Conservation (phyloP, 1,139 yeast species). For the Sugiyamaella pinicola region DNA sequence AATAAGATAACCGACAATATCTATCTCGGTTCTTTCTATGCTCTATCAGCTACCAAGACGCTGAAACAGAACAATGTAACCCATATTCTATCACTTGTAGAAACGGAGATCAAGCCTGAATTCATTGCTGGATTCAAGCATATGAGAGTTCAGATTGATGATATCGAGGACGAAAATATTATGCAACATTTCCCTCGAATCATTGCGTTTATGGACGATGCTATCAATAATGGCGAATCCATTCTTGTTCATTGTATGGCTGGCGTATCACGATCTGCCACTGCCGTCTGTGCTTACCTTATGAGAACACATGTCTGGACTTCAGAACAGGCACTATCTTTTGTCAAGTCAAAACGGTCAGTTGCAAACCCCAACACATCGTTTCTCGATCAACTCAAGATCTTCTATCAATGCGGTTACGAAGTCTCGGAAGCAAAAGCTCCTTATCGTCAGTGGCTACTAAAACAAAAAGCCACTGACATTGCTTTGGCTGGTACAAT, state of each 20-base stretch:
- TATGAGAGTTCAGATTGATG: slow-evolving; percentile 70
- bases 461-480: slow-evolving; percentile 44
- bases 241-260: slow-evolving; percentile 60
- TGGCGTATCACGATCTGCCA: slow-evolving; percentile 80
- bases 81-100: slow-evolving; percentile 66
- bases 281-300: slow-evolving; percentile 72
- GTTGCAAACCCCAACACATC: slow-evolving; percentile 73
- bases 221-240: slow-evolving; percentile 46
- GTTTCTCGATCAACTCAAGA: slow-evolving; percentile 69
- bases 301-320: slow-evolving; percentile 70
- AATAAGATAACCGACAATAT: slow-evolving; percentile 39
- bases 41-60: slow-evolving; percentile 38
- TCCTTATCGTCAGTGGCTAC: slow-evolving; percentile 56
- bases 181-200: slow-evolving; percentile 61
- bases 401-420: slow-evolving; percentile 58
- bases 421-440: slow-evolving; percentile 44
- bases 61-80: slow-evolving; percentile 49
- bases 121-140: slow-evolving; percentile 54
- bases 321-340: slow-evolving; percentile 65
- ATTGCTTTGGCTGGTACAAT: slow-evolving; percentile 35
- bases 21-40: slow-evolving; percentile 40
- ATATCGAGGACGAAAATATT: slow-evolving; percentile 61
- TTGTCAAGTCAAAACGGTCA: slow-evolving; percentile 63
- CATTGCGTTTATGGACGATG: slow-evolving; percentile 66
- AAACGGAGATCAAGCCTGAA: slow-evolving; percentile 35